Percentiles rank a stretch among this genome's conserved stretches.
phyloP scores from a whole-genome alignment of 495 filamentous ascomycete genomes.

The Xylaria grammica region DNA sequence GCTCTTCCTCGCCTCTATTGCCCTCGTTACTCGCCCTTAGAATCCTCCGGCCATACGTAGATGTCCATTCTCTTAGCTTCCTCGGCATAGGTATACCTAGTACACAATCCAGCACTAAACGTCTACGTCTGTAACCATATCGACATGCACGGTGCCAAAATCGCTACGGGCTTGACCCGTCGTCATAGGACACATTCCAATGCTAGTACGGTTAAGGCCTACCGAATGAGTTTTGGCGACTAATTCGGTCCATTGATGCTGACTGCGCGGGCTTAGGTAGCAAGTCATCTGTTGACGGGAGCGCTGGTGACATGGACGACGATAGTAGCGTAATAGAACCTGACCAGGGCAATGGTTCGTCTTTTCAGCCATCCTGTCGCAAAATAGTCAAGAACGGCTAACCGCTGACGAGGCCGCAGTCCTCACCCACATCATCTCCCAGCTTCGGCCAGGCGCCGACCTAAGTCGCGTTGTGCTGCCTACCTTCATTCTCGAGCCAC shows the following conservation, averaged over 20 bases:
- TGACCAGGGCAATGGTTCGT: conserved; percentile 73
- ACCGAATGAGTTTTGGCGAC: neutral
- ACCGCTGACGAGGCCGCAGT: conserved; percentile 55
- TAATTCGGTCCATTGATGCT: neutral
- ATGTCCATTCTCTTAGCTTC: neutral
- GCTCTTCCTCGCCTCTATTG: neutral
- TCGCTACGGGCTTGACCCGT: conserved; percentile 34
- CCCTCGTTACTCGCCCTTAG: conserved; percentile 1
- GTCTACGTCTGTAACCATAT: too few species aligned
- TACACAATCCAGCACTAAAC: neutral
- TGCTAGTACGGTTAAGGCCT: conserved; percentile 33
- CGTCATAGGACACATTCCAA: conserved; percentile 36
- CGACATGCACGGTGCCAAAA: conserved; percentile 36
- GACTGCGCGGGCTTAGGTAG: conserved; percentile 44
- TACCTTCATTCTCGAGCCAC: conserved; percentile 96
- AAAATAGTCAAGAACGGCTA: neutral
- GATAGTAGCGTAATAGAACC: conserved; percentile 77
- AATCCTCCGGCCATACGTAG: neutral
- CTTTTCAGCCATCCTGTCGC: neutral
- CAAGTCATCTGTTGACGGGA: conserved; percentile 52
- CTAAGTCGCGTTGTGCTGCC: conserved; percentile 92
- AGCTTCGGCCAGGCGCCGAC: conserved; percentile 93
- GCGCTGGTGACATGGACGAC: conserved; percentile 60
- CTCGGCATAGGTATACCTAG: neutral
- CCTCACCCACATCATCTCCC: conserved; percentile 93